Evolutionary conservation across 495 filamentous ascomycete species (phyloP).

Genomic region (Hypoxylon rickii): DNA sequence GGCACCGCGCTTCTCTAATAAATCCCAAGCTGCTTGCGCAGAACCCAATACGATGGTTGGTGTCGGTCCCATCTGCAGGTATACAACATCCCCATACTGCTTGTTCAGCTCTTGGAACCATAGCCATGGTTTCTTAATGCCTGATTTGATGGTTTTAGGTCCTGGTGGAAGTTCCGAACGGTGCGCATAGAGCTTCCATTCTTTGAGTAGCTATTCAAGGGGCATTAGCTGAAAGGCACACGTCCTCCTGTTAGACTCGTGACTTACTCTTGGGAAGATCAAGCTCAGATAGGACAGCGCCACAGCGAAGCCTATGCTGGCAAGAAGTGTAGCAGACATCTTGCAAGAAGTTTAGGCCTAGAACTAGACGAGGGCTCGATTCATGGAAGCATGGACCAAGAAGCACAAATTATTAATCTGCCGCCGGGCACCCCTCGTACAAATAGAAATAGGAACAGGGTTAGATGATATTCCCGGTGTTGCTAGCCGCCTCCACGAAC

Average conservation of each 20-base stretch:
- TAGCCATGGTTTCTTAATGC: constrained; percentile 57
- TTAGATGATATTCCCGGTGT: constrained; percentile 1
- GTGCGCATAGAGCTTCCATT: constrained; percentile 39
- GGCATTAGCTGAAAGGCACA: background rate
- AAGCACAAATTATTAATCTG: background rate
- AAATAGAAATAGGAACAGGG: constrained; percentile 21
- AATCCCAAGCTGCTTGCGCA: constrained; percentile 60
- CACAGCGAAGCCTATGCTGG: constrained; percentile 30
- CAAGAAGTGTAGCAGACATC: constrained; percentile 19
- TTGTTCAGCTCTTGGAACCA: constrained; percentile 61
- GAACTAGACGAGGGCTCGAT: background rate
- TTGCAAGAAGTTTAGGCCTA: background rate
- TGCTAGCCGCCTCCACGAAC: constrained; percentile 17
- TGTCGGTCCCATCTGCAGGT: constrained; percentile 64
- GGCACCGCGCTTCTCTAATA: constrained; percentile 56
- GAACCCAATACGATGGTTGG: constrained; percentile 68
- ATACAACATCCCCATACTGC: constrained; percentile 62
- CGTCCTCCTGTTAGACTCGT: background rate
- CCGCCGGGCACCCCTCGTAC: constrained; percentile 5
- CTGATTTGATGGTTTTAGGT: constrained; percentile 40
- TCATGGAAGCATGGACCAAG: background rate
- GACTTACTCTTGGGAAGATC: constrained; percentile 34
- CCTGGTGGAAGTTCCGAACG: constrained; percentile 42
- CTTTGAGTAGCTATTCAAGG: constrained; percentile 29
- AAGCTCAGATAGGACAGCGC: constrained; percentile 32